Percentiles rank a stretch among this genome's conserved stretches.
phyloP scores from a whole-genome alignment of 73 alveolate genomes.

The Paramecium sexaurelia region DNA sequence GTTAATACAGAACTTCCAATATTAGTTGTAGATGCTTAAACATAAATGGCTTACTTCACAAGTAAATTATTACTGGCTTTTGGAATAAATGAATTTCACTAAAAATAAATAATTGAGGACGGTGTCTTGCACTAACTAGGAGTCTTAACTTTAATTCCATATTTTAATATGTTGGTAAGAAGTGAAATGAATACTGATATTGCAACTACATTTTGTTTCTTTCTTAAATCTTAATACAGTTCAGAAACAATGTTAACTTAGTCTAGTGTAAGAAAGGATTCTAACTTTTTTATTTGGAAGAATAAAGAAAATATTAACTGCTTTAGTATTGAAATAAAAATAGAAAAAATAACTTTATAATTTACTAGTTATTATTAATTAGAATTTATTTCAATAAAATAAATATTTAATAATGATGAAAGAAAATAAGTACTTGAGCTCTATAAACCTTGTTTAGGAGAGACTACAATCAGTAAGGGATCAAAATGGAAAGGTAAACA shows the following conservation, averaged over 20 bases:
- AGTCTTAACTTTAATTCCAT: neutral
- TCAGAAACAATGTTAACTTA: neutral
- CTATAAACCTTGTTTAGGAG: conserved; percentile 23
- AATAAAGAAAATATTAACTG: neutral
- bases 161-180: neutral
- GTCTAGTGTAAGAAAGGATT: neutral
- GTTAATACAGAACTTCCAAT: neutral
- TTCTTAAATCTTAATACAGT: neutral
- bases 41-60: neutral
- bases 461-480: neutral
- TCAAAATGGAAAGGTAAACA: neutral
- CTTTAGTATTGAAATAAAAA: neutral
- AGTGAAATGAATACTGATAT: neutral
- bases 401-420: neutral
- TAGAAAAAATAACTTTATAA: neutral
- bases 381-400: neutral
- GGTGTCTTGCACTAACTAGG: neutral
- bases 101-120: neutral
- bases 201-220: neutral
- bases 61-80: neutral
- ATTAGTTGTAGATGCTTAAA: neutral
- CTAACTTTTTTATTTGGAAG: neutral
- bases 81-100: neutral
- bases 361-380: neutral
- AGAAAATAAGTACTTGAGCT: neutral